Conservation (phyloP, 106 monocot genomes). For the Chionographis japonica region DNA sequence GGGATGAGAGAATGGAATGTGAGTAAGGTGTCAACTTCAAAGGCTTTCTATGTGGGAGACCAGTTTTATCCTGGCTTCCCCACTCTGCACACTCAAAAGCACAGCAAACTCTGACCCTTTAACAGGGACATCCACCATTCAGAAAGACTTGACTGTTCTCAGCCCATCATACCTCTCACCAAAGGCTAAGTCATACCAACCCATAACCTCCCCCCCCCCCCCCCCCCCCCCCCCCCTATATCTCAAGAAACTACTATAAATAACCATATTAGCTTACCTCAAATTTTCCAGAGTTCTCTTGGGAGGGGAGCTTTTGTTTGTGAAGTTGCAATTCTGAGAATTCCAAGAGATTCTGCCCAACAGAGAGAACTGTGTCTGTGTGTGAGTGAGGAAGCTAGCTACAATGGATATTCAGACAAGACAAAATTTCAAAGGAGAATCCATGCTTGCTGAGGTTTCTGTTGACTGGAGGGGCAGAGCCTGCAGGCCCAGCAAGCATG, state of each 20-base stretch:
- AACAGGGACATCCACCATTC: constrained; percentile 48
- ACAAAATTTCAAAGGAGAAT: constrained; percentile 33
- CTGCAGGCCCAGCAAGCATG: constrained; percentile 61
- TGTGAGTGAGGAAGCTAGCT: background rate
- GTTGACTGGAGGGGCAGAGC: constrained; percentile 78
- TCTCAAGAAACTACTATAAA: constrained; percentile 40
- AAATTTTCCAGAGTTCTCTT: constrained; percentile 12
- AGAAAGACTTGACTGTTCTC: constrained; percentile 4
- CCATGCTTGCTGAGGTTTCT: constrained; percentile 37
- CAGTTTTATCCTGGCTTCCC: constrained; percentile 14
- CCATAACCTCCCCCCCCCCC: background rate
- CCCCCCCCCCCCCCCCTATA: background rate
- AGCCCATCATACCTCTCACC: constrained; percentile 4
- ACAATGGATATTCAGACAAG: constrained; percentile 30
- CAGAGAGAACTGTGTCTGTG: background rate
- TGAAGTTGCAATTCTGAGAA: constrained; percentile 7
- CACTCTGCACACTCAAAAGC: constrained; percentile 30
- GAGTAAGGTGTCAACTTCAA: background rate
- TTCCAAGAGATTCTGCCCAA: constrained; percentile 9
- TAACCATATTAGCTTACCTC: constrained; percentile 23
- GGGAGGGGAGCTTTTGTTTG: constrained; percentile 3
- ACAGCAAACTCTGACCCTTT: constrained; percentile 33
- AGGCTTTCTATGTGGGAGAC: constrained; percentile 18
- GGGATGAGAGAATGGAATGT: too few species aligned
- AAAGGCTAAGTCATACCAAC: background rate